These are phyloP conservation scores for Pelargonium australe DNA, from an alignment of 441 rosid genomes.

Conservation along the genomic window DNA sequence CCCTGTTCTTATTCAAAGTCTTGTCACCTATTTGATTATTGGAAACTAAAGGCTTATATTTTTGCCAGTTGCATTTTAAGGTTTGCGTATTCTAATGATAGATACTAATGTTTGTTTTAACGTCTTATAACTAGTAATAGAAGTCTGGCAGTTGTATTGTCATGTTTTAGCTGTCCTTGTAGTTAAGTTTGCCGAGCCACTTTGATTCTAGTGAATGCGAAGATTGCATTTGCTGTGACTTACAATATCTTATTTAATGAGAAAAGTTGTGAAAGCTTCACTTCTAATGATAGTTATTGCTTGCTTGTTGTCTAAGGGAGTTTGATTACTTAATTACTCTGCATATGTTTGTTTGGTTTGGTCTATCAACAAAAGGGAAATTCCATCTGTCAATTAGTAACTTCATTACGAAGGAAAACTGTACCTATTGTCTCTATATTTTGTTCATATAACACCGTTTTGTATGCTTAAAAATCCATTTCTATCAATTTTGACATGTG, in stretches of 20 bases:
- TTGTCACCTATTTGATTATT: neutral
- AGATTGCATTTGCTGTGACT: neutral
- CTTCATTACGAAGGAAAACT: neutral
- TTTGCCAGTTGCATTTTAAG: too few species aligned
- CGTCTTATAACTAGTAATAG: neutral
- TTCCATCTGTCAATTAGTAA: neutral
- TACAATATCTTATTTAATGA: conserved; percentile 1
- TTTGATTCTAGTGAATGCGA: neutral
- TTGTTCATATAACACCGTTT: neutral
- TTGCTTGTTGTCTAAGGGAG: neutral
- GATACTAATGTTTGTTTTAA: too few species aligned
- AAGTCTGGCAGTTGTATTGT: neutral
- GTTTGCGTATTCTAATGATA: too few species aligned
- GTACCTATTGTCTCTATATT: neutral
- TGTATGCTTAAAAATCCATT: conserved; percentile 5
- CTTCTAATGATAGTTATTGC: neutral
- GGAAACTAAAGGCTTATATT: too few species aligned
- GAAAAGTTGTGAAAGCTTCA: neutral
- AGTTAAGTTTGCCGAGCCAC: neutral
- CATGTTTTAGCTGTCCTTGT: neutral
- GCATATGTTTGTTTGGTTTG: neutral
- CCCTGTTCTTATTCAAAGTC: neutral
- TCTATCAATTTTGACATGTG: conserved; percentile 9
- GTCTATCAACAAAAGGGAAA: neutral
- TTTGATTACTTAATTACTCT: neutral